phyloP scores from a whole-genome alignment of 2,329 filamentous ascomycete species.

The Colletotrichum theobromicola region DNA sequence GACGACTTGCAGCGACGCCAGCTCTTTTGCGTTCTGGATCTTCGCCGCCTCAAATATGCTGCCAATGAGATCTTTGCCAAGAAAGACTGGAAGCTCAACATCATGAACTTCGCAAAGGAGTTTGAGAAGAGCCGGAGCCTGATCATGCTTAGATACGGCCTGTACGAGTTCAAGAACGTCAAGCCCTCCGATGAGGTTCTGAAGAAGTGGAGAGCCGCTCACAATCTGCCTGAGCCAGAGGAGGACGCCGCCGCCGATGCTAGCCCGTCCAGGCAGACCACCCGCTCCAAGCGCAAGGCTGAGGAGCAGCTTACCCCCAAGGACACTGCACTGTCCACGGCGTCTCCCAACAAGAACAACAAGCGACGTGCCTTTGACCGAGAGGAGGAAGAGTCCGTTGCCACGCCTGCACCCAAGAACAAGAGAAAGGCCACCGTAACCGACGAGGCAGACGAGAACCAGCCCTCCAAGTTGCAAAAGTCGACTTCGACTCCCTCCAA shows the following conservation, averaged over 20 bases:
- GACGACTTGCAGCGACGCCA: slow-evolving; percentile 65
- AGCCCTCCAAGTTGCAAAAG: slow-evolving; percentile 57
- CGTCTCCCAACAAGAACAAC: slow-evolving; percentile 42
- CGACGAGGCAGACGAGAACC: slow-evolving; percentile 50
- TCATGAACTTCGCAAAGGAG: slow-evolving; percentile 67
- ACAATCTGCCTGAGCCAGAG: slow-evolving; percentile 57
- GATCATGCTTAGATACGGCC: slow-evolving; percentile 65
- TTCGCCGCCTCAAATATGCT: slow-evolving; percentile 65
- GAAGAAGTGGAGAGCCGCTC: slow-evolving; percentile 62
- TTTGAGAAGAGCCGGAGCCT: slow-evolving; percentile 68
- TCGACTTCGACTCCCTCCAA: slow-evolving; percentile 50
- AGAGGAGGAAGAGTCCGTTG: slow-evolving; percentile 37
- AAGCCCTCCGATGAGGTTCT: slow-evolving; percentile 63
- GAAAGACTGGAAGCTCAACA: slow-evolving; percentile 68
- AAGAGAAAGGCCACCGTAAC: slow-evolving; percentile 57
- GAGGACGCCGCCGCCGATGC: slow-evolving; percentile 41
- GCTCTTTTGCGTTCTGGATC: slow-evolving; percentile 68
- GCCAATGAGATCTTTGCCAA: slow-evolving; percentile 65
- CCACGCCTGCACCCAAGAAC: slow-evolving; percentile 47
- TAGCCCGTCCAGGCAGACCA: slow-evolving; percentile 35
- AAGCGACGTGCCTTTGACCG: slow-evolving; percentile 55
- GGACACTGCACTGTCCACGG: slow-evolving; percentile 36
- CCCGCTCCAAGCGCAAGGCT: slow-evolving; percentile 59
- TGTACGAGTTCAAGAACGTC: slow-evolving; percentile 68
- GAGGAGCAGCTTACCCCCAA: slow-evolving; percentile 51